phyloP scores from a whole-genome alignment of 306 rosid genomes.

The Trichosanthes truncata region DNA sequence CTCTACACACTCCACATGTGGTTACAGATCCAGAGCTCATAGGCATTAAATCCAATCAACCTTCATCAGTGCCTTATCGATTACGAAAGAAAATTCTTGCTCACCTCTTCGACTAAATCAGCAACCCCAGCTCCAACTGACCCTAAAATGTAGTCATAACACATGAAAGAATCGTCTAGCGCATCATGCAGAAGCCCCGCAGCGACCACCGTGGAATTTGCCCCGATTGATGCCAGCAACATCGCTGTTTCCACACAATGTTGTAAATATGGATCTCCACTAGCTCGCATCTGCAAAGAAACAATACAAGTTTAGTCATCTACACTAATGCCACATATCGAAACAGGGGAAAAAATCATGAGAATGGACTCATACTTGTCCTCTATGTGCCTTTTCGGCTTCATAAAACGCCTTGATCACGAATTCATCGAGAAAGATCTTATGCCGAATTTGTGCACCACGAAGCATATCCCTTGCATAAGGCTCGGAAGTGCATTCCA shows the following conservation, averaged over 20 bases:
- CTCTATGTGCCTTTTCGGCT: constrained; percentile 94
- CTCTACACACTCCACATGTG: not conserved
- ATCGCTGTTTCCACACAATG: constrained; percentile 94
- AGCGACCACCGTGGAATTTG: constrained; percentile 83
- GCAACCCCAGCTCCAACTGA: constrained; percentile 77
- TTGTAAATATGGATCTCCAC: constrained; percentile 91
- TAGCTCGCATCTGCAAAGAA: constrained; percentile 64
- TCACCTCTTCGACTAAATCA: constrained; percentile 92
- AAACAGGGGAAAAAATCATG: not conserved
- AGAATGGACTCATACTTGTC: constrained; percentile 51
- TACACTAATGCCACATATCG: constrained; percentile 7
- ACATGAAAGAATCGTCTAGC: constrained; percentile 70
- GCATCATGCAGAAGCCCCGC: constrained; percentile 97
- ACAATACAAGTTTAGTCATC: constrained; percentile 12
- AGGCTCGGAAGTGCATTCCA: constrained; percentile 45
- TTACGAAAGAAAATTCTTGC: not conserved
- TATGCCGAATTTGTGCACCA: constrained; percentile 72
- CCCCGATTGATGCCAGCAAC: constrained; percentile 78
- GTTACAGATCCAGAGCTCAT: not conserved
- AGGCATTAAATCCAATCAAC: not conserved
- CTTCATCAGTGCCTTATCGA: not conserved
- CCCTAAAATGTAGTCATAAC: constrained; percentile 55
- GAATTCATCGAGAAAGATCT: constrained; percentile 69
- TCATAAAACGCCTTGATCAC: constrained; percentile 84
- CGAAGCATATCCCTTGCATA: constrained; percentile 67